Base-by-base conservation (phyloP, 148 eudicot species). In the Spergularia bocconei region DNA sequence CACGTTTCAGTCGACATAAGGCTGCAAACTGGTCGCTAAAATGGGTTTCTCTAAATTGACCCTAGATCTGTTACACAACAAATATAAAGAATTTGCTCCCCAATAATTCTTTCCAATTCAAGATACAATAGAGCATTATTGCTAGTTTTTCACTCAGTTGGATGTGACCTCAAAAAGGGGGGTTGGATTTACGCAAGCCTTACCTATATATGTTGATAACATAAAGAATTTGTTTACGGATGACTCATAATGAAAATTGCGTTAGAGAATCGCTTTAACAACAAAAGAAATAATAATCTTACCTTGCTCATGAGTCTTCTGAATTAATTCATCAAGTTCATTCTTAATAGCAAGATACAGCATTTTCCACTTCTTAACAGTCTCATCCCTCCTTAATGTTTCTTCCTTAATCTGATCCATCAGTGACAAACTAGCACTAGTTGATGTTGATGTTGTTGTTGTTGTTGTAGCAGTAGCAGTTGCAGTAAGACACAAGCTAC, bases 321-420 rank as follows among this genome's bases (percentile, higher is more conserved):
- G 78, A 83, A 91, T 89, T 17, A 93, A 89, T 74, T 91, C 86
- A 83, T 93, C 98, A 39, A 93, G 81, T 81, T 93, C 98, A 80
- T 82, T 65, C 87, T 91, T 93, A 74, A 93, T 89, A 29, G 90
- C 89, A 78, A 91, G 88, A 72, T 93, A 93, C 51, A 93, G 84
- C 84, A 77, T 77, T 62, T 93, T 93, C 98, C 98, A 93, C 68
- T 88, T 93, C 77, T 89, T 89, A 13, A 91, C 84, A 19, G 98
- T 80, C 75, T 89, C 90, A 62, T 93, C 96, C 77, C 97, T 79
- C 39, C 84, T 75, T 15, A 76, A 74, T 77, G 86, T 82, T 79
- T 87, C 88, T 36, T 79, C 87, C 73, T 82, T 86, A 83, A 88
- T 72, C 19, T 83, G 77, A 75, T 87, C 91, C 75, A 84, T 70